These are phyloP conservation scores for Scutellospora calospora DNA, from an alignment of 371 early-diverging fungal species.

Conservation along the genomic window DNA sequence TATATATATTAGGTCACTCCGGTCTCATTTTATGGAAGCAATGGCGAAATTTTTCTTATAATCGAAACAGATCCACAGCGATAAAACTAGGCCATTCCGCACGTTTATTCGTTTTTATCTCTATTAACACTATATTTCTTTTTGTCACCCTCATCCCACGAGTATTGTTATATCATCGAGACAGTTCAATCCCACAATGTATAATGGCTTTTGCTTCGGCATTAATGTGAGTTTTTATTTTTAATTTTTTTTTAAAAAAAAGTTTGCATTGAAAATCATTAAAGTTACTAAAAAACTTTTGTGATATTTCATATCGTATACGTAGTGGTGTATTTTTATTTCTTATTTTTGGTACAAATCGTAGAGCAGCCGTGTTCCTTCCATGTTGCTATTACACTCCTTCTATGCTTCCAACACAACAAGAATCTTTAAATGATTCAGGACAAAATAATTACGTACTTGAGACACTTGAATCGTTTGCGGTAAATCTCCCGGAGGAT, in stretches of 20 bases:
- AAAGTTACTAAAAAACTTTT: too few species aligned
- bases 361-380: conserved; percentile 12
- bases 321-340: conserved; percentile 19
- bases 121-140: background rate
- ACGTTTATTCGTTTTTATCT: background rate
- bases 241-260: too few species aligned
- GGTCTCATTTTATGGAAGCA: background rate
- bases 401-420: background rate
- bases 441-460: too few species aligned
- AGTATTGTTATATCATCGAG: background rate
- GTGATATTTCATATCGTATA: background rate
- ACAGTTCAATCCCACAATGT: background rate
- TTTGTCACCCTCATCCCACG: background rate
- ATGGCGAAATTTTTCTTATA: background rate
- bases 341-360: conserved; percentile 18
- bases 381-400: conserved; percentile 35
- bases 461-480: too few species aligned
- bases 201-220: background rate
- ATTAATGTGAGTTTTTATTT: background rate
- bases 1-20: conserved; percentile 13
- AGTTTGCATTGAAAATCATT: background rate
- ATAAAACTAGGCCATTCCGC: conserved; percentile 6
- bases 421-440: too few species aligned
- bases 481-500: too few species aligned
- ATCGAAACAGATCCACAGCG: conserved; percentile 18